These are phyloP conservation scores for Sonneratia alba DNA, from an alignment of 345 rosid species.

Conservation along the genomic window DNA sequence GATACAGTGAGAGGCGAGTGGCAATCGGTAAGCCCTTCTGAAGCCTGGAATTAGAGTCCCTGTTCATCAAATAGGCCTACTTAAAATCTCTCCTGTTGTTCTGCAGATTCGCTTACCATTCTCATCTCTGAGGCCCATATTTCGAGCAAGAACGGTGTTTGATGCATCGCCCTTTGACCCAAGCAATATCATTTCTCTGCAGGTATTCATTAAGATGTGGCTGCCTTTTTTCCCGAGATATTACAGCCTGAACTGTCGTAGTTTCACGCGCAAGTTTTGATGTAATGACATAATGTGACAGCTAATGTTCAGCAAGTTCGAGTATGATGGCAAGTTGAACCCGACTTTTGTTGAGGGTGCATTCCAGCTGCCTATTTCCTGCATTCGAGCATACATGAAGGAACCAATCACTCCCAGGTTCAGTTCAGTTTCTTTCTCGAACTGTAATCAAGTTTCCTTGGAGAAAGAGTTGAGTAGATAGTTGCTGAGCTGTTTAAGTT, in stretches of 20 bases:
- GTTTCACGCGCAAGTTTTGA: not conserved
- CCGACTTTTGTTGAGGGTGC: conserved; percentile 79
- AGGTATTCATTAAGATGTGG: conserved; percentile 31
- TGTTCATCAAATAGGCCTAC: not conserved
- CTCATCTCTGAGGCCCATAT: conserved; percentile 74
- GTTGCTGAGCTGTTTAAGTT: not conserved
- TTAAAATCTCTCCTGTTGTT: conserved; percentile 3
- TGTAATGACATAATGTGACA: conserved; percentile 16
- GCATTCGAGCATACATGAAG: conserved; percentile 49
- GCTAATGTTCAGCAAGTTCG: conserved; percentile 98
- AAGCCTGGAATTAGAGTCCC: not conserved
- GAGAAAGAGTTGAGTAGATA: not conserved
- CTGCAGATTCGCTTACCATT: conserved; percentile 62
- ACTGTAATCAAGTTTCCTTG: not conserved
- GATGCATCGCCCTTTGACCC: conserved; percentile 80
- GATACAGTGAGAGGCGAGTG: conserved; percentile 72
- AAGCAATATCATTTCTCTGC: conserved; percentile 61
- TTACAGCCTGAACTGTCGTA: conserved; percentile 7
- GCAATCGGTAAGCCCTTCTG: conserved; percentile 64
- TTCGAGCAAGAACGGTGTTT: conserved; percentile 62
- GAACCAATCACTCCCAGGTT: conserved; percentile 86
- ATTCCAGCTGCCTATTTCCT: conserved; percentile 73
- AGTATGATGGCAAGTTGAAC: conserved; percentile 87
- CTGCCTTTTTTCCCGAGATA: not conserved
- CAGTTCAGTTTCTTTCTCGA: not conserved